These are phyloP conservation scores for Yarrowia keelungensis DNA, from an alignment of 805 yeast genomes.

Conservation along the genomic window DNA sequence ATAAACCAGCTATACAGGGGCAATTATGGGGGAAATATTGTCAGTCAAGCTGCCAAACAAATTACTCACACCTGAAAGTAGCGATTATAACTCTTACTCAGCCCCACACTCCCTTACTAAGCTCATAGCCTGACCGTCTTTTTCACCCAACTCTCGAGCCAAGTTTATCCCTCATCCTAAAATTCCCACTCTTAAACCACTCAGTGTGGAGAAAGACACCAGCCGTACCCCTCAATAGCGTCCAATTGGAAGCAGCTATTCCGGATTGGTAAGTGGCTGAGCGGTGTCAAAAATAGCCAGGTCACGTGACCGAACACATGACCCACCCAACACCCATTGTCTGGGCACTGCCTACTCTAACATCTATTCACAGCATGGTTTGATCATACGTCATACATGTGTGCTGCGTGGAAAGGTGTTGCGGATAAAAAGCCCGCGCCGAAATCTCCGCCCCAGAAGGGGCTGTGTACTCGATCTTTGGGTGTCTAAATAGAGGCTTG, in stretches of 20 bases:
- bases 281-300: not conserved
- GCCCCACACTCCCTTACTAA: no score
- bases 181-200: not conserved
- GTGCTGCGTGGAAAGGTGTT: constrained; percentile 17
- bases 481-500: not conserved
- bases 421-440: constrained; percentile 1
- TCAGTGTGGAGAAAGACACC: not conserved
- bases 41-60: no score
- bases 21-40: no score
- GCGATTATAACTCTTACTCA: no score
- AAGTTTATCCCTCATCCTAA: constrained; percentile 3
- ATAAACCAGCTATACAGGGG: no score
- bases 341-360: constrained; percentile 3
- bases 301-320: not conserved
- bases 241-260: no score
- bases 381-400: constrained; percentile 26
- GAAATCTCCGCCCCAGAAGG: not conserved
- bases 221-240: not conserved
- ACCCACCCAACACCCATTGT: not conserved
- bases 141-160: not conserved
- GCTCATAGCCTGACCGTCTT: no score
- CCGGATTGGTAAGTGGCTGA: no score
- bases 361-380: constrained; percentile 9
- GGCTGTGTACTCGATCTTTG: constrained; percentile 1
- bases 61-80: no score